Conservation (phyloP, 805 yeast species). For the Saturnispora kantuleensis region DNA sequence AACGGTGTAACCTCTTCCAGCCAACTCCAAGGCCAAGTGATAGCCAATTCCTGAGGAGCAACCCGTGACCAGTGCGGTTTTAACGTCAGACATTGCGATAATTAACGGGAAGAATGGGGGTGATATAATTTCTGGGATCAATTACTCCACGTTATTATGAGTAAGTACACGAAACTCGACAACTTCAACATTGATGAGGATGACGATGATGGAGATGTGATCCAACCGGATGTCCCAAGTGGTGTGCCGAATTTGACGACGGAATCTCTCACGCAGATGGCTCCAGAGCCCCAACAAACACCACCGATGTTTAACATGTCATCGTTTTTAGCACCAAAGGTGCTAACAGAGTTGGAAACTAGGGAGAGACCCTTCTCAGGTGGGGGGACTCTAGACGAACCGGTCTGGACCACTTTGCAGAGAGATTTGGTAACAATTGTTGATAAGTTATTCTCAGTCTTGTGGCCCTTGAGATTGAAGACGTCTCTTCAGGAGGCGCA, state of each 20-base stretch:
- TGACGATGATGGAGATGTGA: conserved; percentile 26
- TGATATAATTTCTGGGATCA: background rate
- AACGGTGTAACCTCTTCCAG: conserved; percentile 38
- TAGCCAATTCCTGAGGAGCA: conserved; percentile 54
- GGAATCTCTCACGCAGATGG: background rate
- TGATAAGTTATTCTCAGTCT: conserved; percentile 26
- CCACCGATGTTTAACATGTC: conserved; percentile 21
- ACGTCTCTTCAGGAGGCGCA: conserved; percentile 21
- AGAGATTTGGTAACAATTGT: conserved; percentile 28
- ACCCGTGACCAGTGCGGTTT: conserved; percentile 45
- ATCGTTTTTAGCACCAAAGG: conserved; percentile 27
- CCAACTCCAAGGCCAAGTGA: conserved; percentile 35
- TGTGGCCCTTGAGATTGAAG: conserved; percentile 30
- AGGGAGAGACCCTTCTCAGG: conserved; percentile 45
- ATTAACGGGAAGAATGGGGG: too few species aligned
- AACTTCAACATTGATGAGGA: background rate
- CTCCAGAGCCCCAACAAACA: conserved; percentile 6
- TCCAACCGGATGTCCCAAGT: conserved; percentile 24
- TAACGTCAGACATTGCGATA: conserved; percentile 3
- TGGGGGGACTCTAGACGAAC: conserved; percentile 51
- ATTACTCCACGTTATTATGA: background rate
- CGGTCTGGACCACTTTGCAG: conserved; percentile 37
- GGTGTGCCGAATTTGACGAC: too few species aligned
- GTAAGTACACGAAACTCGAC: background rate
- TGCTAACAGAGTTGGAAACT: conserved; percentile 16